Percentiles rank a stretch among this genome's conserved stretches.
These are phyloP conservation scores for Heterobasidion annosum DNA, from an alignment of 1,284 basidiomycete species.

Conservation along the genomic window DNA sequence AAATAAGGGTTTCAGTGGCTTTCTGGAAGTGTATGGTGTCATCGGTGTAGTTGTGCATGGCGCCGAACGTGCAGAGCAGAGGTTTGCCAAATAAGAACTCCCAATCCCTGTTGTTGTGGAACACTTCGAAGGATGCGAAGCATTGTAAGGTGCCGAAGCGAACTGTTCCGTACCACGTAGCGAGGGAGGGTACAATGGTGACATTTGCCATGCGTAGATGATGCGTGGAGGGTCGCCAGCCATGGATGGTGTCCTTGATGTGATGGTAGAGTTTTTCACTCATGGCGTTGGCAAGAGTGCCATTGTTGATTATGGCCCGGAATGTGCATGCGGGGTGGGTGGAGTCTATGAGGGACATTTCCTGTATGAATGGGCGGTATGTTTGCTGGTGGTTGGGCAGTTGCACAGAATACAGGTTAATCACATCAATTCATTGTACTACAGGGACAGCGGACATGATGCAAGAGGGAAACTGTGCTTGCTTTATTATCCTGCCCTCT, in stretches of 20 bases:
- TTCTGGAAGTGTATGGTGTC: neutral
- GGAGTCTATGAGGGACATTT: neutral
- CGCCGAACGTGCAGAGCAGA: neutral
- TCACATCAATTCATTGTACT: neutral
- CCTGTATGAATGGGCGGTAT: neutral
- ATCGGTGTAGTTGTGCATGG: neutral
- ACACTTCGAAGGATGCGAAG: neutral
- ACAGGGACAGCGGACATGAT: too few relatives aligned
- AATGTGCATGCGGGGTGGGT: too few relatives aligned
- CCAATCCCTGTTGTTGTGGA: neutral
- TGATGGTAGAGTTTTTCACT: neutral
- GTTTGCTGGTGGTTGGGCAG: neutral
- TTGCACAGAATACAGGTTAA: neutral
- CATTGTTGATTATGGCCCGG: neutral
- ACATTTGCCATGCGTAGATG: neutral
- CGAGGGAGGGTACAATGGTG: neutral
- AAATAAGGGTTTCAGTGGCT: too few relatives aligned
- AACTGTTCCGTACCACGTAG: neutral
- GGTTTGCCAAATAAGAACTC: neutral
- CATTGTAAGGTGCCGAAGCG: neutral
- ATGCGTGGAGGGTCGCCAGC: neutral
- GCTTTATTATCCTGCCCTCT: too few relatives aligned
- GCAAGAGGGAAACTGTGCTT: too few relatives aligned
- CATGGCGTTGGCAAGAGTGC: neutral
- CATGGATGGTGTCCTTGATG: neutral